Evolutionary conservation across 164 flowering plant species (phyloP).

Genomic region (Magnolia officinalis): DNA sequence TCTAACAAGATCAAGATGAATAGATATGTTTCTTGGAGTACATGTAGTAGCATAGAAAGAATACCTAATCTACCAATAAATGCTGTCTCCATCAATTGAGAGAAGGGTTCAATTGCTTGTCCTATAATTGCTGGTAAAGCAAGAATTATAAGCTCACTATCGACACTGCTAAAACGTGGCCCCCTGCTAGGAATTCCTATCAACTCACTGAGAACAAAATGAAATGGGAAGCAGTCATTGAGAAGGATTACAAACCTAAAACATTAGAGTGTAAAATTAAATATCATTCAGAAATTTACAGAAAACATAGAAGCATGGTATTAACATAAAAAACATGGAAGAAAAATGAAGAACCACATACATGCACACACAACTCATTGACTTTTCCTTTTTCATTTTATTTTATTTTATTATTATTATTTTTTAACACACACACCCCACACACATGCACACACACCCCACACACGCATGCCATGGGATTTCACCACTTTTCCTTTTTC

Average conservation of each 20-base stretch:
- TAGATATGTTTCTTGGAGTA: background rate
- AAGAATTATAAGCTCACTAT: slow-evolving; percentile 63
- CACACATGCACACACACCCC: too few species aligned
- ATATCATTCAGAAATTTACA: background rate
- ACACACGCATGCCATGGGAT: too few species aligned
- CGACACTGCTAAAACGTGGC: slow-evolving; percentile 35
- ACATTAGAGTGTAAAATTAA: background rate
- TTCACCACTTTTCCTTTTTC: background rate
- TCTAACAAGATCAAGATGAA: too few species aligned
- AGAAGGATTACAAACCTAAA: background rate
- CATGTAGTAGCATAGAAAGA: background rate
- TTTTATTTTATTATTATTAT: too few species aligned
- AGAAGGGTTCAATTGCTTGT: slow-evolving; percentile 83
- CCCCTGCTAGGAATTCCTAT: slow-evolving; percentile 13
- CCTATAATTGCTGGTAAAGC: slow-evolving; percentile 87
- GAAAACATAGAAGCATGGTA: background rate
- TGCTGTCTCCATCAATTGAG: slow-evolving; percentile 94
- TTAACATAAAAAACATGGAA: background rate
- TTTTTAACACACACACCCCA: too few species aligned
- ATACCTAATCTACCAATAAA: slow-evolving; percentile 89
- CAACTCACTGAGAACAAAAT: slow-evolving; percentile 35
- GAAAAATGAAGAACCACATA: background rate
- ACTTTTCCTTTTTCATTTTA: background rate
- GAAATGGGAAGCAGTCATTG: background rate
- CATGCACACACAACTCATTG: background rate